A percentile compares a stretch with the other conserved stretches of the same genome.
Evolutionary conservation across 1,139 yeast genomes (phyloP).

Genomic region (Sugiyamaella neomexicana): DNA sequence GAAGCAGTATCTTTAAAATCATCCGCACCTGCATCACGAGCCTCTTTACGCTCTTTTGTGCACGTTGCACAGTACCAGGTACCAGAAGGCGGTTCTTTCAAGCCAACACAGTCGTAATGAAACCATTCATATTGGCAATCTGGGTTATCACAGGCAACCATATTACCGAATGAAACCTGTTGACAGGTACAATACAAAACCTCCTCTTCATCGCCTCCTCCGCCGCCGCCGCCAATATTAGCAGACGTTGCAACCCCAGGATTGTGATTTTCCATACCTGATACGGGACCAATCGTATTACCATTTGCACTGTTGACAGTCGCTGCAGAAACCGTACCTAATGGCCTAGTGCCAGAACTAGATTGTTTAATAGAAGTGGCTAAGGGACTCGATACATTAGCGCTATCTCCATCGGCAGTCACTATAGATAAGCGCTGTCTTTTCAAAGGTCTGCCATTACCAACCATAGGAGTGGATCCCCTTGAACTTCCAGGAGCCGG

Average conservation of each 20-base stretch:
- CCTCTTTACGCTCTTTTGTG: constrained; percentile 32
- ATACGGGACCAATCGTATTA: constrained; percentile 43
- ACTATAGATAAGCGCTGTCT: constrained; percentile 28
- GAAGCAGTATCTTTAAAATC: constrained; percentile 15
- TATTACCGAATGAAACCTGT: constrained; percentile 82
- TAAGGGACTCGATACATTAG: not conserved
- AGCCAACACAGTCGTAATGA: constrained; percentile 76
- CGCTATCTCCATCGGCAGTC: constrained; percentile 12
- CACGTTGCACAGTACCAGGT: constrained; percentile 45
- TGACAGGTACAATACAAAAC: constrained; percentile 76
- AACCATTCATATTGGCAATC: constrained; percentile 88
- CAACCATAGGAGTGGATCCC: constrained; percentile 22
- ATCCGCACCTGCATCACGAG: constrained; percentile 16
- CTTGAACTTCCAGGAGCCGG: constrained; percentile 24
- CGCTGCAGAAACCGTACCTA: constrained; percentile 1
- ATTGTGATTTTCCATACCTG: constrained; percentile 7
- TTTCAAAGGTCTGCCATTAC: constrained; percentile 29
- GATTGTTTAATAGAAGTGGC: constrained; percentile 2
- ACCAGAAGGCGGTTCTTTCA: constrained; percentile 48
- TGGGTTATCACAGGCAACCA: constrained; percentile 89
- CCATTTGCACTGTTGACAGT: constrained; percentile 31
- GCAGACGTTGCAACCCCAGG: constrained; percentile 48
- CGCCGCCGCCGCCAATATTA: constrained; percentile 52
- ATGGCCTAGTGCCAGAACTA: constrained; percentile 7
- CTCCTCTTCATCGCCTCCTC: constrained; percentile 61